Percentiles rank a stretch among this genome's conserved stretches.
Conservation (phyloP, 202 grass and related monocot species). For the Digitaria exilis region DNA sequence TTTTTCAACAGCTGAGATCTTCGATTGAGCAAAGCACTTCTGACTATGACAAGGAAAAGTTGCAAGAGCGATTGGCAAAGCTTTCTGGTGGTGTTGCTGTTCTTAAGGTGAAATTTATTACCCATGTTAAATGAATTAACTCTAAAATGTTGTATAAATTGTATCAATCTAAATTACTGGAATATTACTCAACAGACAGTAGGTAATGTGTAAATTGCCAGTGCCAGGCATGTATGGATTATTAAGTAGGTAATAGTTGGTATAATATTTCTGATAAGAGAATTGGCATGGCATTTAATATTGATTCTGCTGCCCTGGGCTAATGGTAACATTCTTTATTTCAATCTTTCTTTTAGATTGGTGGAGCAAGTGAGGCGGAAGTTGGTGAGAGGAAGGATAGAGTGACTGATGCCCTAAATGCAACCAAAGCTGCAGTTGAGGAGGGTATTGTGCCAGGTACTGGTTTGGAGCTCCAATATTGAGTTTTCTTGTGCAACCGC, state of each 20-base stretch:
- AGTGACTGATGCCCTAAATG: slow-evolving; percentile 89
- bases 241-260: not conserved
- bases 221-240: not conserved
- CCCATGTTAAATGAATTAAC: not conserved
- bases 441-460: slow-evolving; percentile 91
- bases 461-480: not conserved
- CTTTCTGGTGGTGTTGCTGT: slow-evolving; percentile 97
- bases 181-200: not conserved
- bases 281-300: not conserved
- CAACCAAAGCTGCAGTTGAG: slow-evolving; percentile 91
- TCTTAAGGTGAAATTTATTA: slow-evolving; percentile 67
- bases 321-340: not conserved
- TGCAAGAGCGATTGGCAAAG: slow-evolving; percentile 86
- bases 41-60: slow-evolving; percentile 87
- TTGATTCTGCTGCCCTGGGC: slow-evolving; percentile 24
- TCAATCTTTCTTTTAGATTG: slow-evolving; percentile 65
- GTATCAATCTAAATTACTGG: not conserved
- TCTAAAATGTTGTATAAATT: not conserved
- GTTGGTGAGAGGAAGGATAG: slow-evolving; percentile 90
- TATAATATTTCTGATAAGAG: not conserved
- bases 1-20: slow-evolving; percentile 61
- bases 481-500: not conserved
- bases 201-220: not conserved
- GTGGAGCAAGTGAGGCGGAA: slow-evolving; percentile 85
- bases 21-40: slow-evolving; percentile 86